Evolutionary conservation across 106 monocot genomes (phyloP).

Genomic region (Chionographis japonica): DNA sequence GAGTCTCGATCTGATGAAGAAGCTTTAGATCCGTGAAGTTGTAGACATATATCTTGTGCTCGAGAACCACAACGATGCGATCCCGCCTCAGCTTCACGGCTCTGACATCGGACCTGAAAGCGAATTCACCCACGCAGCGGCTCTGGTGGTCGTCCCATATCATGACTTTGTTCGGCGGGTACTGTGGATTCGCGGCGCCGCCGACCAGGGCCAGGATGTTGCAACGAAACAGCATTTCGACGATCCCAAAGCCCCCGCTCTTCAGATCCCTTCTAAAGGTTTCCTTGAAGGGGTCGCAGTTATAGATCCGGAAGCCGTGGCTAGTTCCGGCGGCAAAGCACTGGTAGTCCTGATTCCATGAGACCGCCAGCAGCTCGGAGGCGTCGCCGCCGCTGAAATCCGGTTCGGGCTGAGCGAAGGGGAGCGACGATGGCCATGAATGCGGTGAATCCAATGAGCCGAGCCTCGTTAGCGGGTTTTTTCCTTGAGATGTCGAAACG

Average conservation of each 20-base stretch:
- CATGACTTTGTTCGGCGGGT: slow-evolving; percentile 93
- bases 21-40: slow-evolving; percentile 92
- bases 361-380: slow-evolving; percentile 59
- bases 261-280: slow-evolving; percentile 90
- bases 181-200: slow-evolving; percentile 63
- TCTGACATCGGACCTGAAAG: slow-evolving; percentile 87
- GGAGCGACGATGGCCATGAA: background rate
- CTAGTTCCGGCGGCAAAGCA: slow-evolving; percentile 90
- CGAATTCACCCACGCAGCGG: slow-evolving; percentile 95
- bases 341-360: slow-evolving; percentile 91
- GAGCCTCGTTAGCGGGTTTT: slow-evolving; percentile 6
- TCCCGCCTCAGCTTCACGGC: slow-evolving; percentile 68
- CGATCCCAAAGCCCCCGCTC: slow-evolving; percentile 47
- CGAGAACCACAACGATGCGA: slow-evolving; percentile 44
- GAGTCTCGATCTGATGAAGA: slow-evolving; percentile 91
- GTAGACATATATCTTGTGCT: slow-evolving; percentile 89
- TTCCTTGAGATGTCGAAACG: slow-evolving; percentile 11
- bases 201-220: slow-evolving; percentile 95
- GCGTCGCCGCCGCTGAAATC: too few species aligned
- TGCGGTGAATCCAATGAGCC: slow-evolving; percentile 16
- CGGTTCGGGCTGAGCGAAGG: too few species aligned
- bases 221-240: slow-evolving; percentile 94
- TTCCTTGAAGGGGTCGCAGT: slow-evolving; percentile 97
- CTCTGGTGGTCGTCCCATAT: slow-evolving; percentile 99
- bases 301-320: slow-evolving; percentile 89